Percentiles rank a stretch among this genome's conserved stretches.
These are phyloP conservation scores for Fusarium globosum DNA, from an alignment of 2,329 filamentous ascomycete genomes.

Conservation along the genomic window DNA sequence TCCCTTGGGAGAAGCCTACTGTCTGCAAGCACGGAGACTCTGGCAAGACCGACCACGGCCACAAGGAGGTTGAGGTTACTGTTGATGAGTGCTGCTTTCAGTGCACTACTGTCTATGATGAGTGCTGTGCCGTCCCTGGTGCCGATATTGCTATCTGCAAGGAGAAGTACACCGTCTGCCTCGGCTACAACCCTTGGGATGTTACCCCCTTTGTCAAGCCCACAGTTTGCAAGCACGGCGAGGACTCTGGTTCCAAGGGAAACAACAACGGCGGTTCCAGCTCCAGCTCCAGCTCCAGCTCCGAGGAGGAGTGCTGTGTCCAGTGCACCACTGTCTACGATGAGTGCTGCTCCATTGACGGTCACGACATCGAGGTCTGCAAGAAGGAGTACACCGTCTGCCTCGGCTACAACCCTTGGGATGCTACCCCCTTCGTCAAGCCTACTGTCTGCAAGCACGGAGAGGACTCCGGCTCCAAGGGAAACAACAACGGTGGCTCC, in stretches of 20 bases:
- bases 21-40: constrained; percentile 12
- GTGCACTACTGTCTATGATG: constrained; percentile 25
- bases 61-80: not conserved
- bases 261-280: not conserved
- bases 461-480: not conserved
- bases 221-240: constrained; percentile 22
- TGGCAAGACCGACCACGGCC: no score
- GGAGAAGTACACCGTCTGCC: constrained; percentile 19
- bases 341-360: constrained; percentile 19
- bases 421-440: constrained; percentile 16
- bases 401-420: constrained; percentile 31
- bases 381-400: constrained; percentile 24
- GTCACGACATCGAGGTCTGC: constrained; percentile 21
- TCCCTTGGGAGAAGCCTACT: constrained; percentile 18
- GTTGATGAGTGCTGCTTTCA: constrained; percentile 26
- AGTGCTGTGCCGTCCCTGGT: constrained; percentile 11
- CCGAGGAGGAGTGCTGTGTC: constrained; percentile 30
- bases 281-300: not conserved
- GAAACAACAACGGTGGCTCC: not conserved
- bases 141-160: constrained; percentile 13
- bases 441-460: constrained; percentile 35
- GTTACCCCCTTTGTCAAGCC: constrained; percentile 18
- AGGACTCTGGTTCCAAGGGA: not conserved
- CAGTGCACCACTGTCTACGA: constrained; percentile 29
- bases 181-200: constrained; percentile 25